A percentile compares a stretch with the other conserved stretches of the same genome.
phyloP scores from a whole-genome alignment of 805 yeast species.

The Kodamaea neixiangensis region DNA sequence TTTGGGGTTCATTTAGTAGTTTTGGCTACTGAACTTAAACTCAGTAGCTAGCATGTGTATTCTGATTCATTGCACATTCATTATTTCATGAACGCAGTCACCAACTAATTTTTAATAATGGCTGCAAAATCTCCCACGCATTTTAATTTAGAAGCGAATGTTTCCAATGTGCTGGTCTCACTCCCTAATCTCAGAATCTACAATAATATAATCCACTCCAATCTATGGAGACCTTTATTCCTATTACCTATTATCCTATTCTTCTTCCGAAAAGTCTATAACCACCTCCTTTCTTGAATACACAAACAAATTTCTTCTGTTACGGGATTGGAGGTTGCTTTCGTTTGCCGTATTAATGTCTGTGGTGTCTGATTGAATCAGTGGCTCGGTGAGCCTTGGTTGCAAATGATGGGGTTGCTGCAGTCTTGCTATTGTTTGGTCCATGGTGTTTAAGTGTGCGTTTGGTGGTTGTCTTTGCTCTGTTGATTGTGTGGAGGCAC shows the following conservation, averaged over 20 bases:
- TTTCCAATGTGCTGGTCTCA: too few species aligned
- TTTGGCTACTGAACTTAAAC: too few species aligned
- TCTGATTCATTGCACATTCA: too few species aligned
- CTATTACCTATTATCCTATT: background rate
- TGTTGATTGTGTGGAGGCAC: conserved; percentile 26
- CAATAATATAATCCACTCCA: background rate
- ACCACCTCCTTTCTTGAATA: conserved; percentile 41
- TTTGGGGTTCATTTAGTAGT: too few species aligned
- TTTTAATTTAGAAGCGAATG: too few species aligned
- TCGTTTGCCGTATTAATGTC: background rate
- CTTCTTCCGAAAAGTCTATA: conserved; percentile 24
- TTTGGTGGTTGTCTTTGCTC: conserved; percentile 11
- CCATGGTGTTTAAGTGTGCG: conserved; percentile 13
- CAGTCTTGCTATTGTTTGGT: conserved; percentile 9
- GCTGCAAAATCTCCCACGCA: too few species aligned
- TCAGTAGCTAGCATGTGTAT: too few species aligned
- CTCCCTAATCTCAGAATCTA: background rate
- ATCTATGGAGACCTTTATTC: background rate
- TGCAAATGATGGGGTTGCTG: conserved; percentile 1
- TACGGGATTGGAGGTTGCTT: conserved; percentile 7
- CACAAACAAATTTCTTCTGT: conserved; percentile 38
- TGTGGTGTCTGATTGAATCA: background rate
- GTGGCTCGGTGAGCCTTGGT: background rate
- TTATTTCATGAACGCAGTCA: too few species aligned
- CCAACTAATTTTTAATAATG: too few species aligned